Conservation (phyloP, 306 rosid species). For the Benincasa hispida region DNA sequence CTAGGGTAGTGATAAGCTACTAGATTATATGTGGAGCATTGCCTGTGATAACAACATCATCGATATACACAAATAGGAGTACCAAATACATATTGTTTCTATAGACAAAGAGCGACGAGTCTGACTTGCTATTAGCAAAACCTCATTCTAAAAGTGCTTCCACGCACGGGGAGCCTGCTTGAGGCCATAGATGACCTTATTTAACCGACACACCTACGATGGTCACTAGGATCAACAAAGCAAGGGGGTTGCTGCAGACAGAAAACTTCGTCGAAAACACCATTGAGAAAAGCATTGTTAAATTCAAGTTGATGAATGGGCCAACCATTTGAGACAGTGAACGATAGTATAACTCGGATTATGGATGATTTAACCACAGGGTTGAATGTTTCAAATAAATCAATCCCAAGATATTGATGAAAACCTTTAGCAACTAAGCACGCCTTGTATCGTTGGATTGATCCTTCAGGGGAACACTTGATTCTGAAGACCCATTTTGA, state of each 20-base stretch:
- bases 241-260: background rate
- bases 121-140: no score
- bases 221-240: background rate
- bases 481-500: background rate
- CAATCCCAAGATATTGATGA: background rate
- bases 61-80: no score
- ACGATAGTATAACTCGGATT: no score
- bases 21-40: no score
- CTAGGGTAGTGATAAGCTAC: no score
- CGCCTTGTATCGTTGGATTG: no score
- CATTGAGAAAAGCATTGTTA: background rate
- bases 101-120: no score
- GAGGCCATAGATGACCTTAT: background rate
- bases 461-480: no score
- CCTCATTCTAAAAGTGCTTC: no score
- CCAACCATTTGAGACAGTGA: no score
- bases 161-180: background rate
- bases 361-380: background rate
- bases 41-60: background rate
- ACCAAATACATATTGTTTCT: no score
- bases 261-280: rapidly evolving
- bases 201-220: rapidly evolving
- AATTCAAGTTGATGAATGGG: background rate
- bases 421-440: background rate
- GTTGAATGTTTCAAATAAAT: background rate